Percentiles rank a stretch among this genome's conserved stretches.
Evolutionary conservation across 208 protist species (phyloP).

Genomic region (Leishmania major): DNA sequence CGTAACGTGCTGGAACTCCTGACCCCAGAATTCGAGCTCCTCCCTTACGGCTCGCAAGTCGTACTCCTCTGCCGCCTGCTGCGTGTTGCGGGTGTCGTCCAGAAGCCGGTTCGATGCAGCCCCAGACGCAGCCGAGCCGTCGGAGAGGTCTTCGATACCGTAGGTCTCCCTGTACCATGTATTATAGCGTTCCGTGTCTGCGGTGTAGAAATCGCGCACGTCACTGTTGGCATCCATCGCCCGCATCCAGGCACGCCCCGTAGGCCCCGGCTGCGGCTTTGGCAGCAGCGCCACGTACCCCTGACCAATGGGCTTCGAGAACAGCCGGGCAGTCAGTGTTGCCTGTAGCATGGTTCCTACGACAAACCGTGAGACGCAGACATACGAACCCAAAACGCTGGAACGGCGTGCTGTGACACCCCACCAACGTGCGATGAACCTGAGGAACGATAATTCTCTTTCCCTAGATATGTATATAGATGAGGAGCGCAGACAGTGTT

Average conservation of each 20-base stretch:
- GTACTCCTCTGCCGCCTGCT: constrained; percentile 38
- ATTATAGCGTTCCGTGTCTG: constrained; percentile 68
- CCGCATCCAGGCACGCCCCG: constrained; percentile 51
- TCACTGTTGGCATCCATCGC: constrained; percentile 67
- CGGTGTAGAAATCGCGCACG: constrained; percentile 57
- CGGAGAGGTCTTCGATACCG: constrained; percentile 61
- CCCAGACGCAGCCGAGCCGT: constrained; percentile 68
- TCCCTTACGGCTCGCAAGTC: constrained; percentile 56
- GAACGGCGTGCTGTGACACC: not conserved
- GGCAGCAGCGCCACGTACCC: constrained; percentile 76
- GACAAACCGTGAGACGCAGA: not conserved
- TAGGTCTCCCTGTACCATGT: constrained; percentile 84
- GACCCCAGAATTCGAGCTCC: constrained; percentile 60
- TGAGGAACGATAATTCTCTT: not conserved
- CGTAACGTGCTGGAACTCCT: constrained; percentile 66
- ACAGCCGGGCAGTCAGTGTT: constrained; percentile 36
- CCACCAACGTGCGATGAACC: not conserved
- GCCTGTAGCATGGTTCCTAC: constrained; percentile 33
- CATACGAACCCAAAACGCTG: not conserved
- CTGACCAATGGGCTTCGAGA: constrained; percentile 80
- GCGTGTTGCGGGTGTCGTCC: constrained; percentile 57
- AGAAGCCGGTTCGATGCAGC: constrained; percentile 57
- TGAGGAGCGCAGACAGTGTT: not conserved
- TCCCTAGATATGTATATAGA: not conserved
- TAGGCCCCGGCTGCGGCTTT: constrained; percentile 25